A percentile compares a stretch with the other conserved stretches of the same genome.
Evolutionary conservation across 192 early-diverging fungal species (phyloP).

Genomic region (Jimgerdemannia lactiflua): DNA sequence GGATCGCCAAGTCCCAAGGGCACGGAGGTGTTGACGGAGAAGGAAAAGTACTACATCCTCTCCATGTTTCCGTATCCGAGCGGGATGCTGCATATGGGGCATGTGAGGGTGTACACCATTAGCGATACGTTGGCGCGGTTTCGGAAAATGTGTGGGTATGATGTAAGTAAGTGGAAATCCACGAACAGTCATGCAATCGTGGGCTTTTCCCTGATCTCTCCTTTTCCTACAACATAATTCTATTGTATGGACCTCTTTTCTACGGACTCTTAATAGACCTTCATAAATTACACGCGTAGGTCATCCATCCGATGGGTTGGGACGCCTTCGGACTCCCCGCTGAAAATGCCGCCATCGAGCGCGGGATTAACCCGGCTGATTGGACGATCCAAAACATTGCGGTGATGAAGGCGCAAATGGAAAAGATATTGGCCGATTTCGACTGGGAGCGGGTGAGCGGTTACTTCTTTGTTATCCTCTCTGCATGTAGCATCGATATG

Average conservation of each 20-base stretch:
- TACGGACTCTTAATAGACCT: too few species aligned
- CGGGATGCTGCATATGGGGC: slow-evolving; percentile 92
- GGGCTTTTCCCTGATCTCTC: not conserved
- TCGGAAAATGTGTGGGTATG: slow-evolving; percentile 66
- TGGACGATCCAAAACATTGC: slow-evolving; percentile 88
- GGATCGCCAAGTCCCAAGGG: not conserved
- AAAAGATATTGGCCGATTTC: slow-evolving; percentile 74
- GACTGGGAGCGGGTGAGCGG: slow-evolving; percentile 80
- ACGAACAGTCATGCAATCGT: too few species aligned
- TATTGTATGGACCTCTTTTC: too few species aligned
- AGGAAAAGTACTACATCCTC: slow-evolving; percentile 76
- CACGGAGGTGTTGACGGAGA: not conserved
- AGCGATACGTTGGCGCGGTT: slow-evolving; percentile 83
- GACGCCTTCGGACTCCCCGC: slow-evolving; percentile 98
- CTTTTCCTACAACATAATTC: too few species aligned
- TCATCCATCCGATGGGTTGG: slow-evolving; percentile 95
- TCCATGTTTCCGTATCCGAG: slow-evolving; percentile 98
- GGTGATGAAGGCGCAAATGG: slow-evolving; percentile 80
- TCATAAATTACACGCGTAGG: slow-evolving; percentile 23
- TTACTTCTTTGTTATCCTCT: not conserved
- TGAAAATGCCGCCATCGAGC: slow-evolving; percentile 94
- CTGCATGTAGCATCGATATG: too few species aligned
- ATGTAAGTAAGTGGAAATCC: slow-evolving; percentile 41
- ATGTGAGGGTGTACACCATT: slow-evolving; percentile 95
- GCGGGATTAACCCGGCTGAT: slow-evolving; percentile 66